Evolutionary conservation across 1,284 basidiomycete genomes (phyloP), one percentile per base, ranked within the genome.

Genomic region (Wallemia hederae): DNA sequence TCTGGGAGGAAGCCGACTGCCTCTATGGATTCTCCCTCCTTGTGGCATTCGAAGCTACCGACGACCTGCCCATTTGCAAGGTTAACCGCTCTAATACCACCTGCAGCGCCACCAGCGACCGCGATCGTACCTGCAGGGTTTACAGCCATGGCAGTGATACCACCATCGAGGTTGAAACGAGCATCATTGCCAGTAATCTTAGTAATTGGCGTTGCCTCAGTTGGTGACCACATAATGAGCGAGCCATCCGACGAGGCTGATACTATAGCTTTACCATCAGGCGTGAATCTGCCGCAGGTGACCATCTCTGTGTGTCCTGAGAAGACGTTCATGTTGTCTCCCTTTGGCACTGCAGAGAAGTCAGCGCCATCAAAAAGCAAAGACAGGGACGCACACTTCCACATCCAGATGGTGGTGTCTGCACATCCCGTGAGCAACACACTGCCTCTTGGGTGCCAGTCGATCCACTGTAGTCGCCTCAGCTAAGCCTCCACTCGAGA

Each of bases 351-450:
- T 91, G 69, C 2, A 17, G 22, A 15, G 22, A 15, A 11, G 55
- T 62, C 27, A 59, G 59, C 58, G 63, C 62, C 24, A 55, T 27
- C 9, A 28, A 11, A n/a, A 26, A 25, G 55, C 55, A 28, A 22
- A 59, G 22, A 27, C 17, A 58, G 55, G 57, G 29, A 68, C 78
- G 65, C 70, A 91, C 90, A 73, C 73, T 94, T 86, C 91, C 91
- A 99, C 67, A 98, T 75, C 92, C 92, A 98, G n/a, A 92, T 81
- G 2, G 85, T 94, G 2, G 84, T 79, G 70, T 98, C 92, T 65
- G 92, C 87, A 22, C 86, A 85, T 33, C 92, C 92, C 0, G 87
- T 90, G 1, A 92, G 77, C 0, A 98, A 76, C 1, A 96, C 84
- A 58, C 75, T 74, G 17, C 91, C 94, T 69, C 83, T 90, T 0